Base-by-base conservation (phyloP, 306 rosid genomes). In the Gynostemma pentaphyllum region DNA sequence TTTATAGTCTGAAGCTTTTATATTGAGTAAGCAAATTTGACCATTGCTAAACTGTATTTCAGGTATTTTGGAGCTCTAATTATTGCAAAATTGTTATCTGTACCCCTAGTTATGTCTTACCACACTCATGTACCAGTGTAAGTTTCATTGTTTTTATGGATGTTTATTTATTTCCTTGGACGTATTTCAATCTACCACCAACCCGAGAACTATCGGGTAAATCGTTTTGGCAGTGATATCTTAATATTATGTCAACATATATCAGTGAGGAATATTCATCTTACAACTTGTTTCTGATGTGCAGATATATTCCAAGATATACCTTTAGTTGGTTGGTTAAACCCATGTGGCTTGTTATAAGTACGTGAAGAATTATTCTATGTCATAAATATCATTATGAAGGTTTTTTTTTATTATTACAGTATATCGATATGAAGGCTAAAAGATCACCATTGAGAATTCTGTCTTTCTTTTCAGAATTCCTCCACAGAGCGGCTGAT, bases 61-160 rank as follows among this genome's bases (percentile, higher is more conserved):
- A 94, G 99, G 99, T 94, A 64, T 94, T n/a, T 94, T 4, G 99
- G 99, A 39, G 99, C 99, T 70, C 92, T 94, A 42, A 74, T 78
- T 53, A 94, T 94, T 27, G 90, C 99, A 5, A 94, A 94, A 71
- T 82, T 94, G 50, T 64, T 88, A 41, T 79, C 70, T 41, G 97
- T 94, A 64, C 99, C 99, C 10, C 85, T 94, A 41, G 97, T 94
- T 77, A 86, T 94, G 99, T 94, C 99, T 52, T 94, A 94, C 70
- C 99, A 94, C 70, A 88, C 99, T 67, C 99, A 94, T 52, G 90
- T 94, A 52, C 99, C 99, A 26, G 95, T 94, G 99, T 88, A 68
- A 79, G 95, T 75, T 81, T 72, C 56, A 45, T 42, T 22, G 32
- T 72, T 52, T 61, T 34, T 29, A 22, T 14, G 67, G 24, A 45